Conservation (phyloP, 768 basidiomycete genomes). For the Collybia mongolica region DNA sequence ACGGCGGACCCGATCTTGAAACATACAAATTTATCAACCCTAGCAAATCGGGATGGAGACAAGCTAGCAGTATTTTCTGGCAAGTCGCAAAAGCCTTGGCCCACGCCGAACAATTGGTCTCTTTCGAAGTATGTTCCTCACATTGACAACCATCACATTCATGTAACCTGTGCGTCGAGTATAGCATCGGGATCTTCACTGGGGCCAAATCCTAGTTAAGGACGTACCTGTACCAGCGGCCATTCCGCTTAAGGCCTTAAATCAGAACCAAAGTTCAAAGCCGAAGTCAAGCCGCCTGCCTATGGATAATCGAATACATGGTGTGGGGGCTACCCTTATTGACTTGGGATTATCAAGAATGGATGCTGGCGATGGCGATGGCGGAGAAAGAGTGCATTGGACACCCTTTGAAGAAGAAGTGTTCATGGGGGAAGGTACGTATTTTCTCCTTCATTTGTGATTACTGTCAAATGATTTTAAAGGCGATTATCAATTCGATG, state of each 20-base stretch:
- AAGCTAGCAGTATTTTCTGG: constrained; percentile 90
- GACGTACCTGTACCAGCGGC: constrained; percentile 30
- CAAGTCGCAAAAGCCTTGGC: constrained; percentile 79
- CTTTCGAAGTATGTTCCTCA: constrained; percentile 76
- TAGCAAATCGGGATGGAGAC: constrained; percentile 70
- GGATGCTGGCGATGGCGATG: constrained; percentile 51
- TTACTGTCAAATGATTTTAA: constrained; percentile 4
- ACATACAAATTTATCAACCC: constrained; percentile 65
- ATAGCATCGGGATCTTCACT: constrained; percentile 98
- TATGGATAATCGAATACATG: constrained; percentile 69
- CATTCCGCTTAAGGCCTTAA: constrained; percentile 30
- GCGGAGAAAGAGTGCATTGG: constrained; percentile 57
- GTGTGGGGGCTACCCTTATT: constrained; percentile 82
- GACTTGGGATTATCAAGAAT: constrained; percentile 93
- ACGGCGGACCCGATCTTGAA: constrained; percentile 91
- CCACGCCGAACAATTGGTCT: constrained; percentile 74
- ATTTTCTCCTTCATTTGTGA: not conserved
- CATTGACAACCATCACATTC: too few relatives aligned
- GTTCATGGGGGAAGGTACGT: constrained; percentile 85
- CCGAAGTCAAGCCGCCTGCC: constrained; percentile 25
- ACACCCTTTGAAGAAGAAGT: constrained; percentile 86
- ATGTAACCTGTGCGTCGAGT: not conserved
- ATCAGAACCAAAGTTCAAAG: constrained; percentile 29
- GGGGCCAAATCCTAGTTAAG: constrained; percentile 92
- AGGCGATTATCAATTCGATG: constrained; percentile 94